Base-by-base conservation (phyloP, 1,284 basidiomycete genomes). In the Tilletia indica region DNA sequence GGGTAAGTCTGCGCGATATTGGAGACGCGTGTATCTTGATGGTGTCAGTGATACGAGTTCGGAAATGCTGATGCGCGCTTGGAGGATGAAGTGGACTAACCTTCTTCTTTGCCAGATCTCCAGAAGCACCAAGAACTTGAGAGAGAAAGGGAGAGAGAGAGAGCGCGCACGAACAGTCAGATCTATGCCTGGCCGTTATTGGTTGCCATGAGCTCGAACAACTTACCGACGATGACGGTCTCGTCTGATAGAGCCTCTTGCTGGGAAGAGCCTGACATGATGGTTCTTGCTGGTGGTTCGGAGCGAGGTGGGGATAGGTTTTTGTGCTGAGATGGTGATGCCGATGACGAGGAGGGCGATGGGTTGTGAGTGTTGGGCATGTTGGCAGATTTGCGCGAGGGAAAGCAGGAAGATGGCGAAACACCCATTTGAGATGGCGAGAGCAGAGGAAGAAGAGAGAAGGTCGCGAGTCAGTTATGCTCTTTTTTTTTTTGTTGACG, bases 61-160 rank as follows among this genome's bases (percentile, higher is more conserved):
- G 58, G 19, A 12, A n/a, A n/a, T 1, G 31, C 31, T 12, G 12
- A 63, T 1, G 58, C 38, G 19, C 19, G 63, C 19, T 19, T 9
- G 45, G 63, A 66, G 38, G 14, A 45, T 45, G 42, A 45, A 54
- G 51, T 9, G n/a, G 19, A 19, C 81, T 54, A 67, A 92, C 94
- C 89, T 99, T 99, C 88, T 99, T 99, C 91, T 97, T 97, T 73
- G 96, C 97, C 68, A 99, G 88, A 88, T 99, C 96, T 69, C 96
- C 96, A 72, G 93, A 97, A 31, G 96, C 96, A 74, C 97, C 97
- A 73, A 97, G 90, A 71, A 99, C 96, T 94, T 81, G 45, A 45
- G 67, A 68, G 68, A 47, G 6, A 36, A 51, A 19, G 19, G 36
- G 68, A 47, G 47, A 67, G 25, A 39, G 42, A 21, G 39, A 34